These are phyloP conservation scores for Pelagomonas calceolata DNA, from an alignment of 108 stramenopile genomes.

Conservation along the genomic window DNA sequence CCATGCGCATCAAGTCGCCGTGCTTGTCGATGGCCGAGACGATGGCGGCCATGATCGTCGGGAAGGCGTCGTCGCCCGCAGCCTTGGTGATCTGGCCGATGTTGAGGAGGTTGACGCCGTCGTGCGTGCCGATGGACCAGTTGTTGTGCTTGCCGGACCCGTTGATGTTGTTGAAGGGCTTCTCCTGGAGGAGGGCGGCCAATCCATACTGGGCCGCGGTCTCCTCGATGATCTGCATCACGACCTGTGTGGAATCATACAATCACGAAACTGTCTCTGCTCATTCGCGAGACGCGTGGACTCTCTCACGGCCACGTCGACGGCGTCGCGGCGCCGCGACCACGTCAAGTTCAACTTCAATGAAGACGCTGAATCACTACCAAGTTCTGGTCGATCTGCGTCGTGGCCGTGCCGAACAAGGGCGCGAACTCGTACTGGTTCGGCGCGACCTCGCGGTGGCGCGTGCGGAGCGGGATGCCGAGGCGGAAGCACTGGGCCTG, in stretches of 20 bases:
- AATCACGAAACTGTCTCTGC: too few species aligned
- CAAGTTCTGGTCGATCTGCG: conserved; percentile 84
- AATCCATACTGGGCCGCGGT: conserved; percentile 74
- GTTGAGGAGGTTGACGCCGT: conserved; percentile 67
- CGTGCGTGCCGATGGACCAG: conserved; percentile 78
- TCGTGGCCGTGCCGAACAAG: conserved; percentile 72
- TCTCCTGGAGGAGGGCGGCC: conserved; percentile 85
- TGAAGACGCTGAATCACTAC: too few species aligned
- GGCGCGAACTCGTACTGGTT: conserved; percentile 90
- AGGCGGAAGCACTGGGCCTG: conserved; percentile 68
- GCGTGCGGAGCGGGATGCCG: conserved; percentile 78
- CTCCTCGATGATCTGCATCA: conserved; percentile 91
- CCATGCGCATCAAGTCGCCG: conserved; percentile 86
- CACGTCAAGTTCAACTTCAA: too few species aligned
- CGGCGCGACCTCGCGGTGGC: conserved; percentile 90
- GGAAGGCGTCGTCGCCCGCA: conserved; percentile 62
- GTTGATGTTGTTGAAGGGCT: conserved; percentile 90
- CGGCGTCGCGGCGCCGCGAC: too few species aligned
- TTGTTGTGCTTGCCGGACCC: conserved; percentile 94
- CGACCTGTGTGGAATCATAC: too few species aligned
- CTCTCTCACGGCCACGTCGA: too few species aligned
- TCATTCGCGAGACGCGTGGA: too few species aligned
- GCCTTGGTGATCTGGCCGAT: conserved; percentile 54
- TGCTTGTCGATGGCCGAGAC: conserved; percentile 77
- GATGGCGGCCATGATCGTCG: conserved; percentile 81